Conservation (phyloP, 2,329 filamentous ascomycete species). For the Phoma sp. region DNA sequence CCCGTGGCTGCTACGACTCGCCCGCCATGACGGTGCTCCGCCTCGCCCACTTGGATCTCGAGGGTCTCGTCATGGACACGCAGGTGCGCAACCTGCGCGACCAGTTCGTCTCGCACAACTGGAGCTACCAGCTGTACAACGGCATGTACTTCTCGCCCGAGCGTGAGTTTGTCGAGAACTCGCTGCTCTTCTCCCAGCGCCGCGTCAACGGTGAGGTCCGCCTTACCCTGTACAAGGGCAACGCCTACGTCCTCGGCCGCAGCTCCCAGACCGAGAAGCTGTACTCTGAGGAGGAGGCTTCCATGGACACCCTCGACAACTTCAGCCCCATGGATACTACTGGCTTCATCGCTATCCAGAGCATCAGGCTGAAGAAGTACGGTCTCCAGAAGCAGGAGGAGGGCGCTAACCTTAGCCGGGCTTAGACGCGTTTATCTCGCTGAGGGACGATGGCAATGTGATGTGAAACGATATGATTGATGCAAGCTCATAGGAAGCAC, state of each 20-base stretch:
- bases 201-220: conserved; percentile 59
- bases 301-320: conserved; percentile 73
- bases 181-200: conserved; percentile 49
- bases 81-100: conserved; percentile 73
- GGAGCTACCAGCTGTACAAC: conserved; percentile 60
- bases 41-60: conserved; percentile 65
- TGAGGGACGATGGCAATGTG: neutral
- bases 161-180: conserved; percentile 72
- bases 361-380: conserved; percentile 60
- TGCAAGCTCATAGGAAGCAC: too few relatives aligned
- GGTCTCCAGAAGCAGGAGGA: conserved; percentile 47
- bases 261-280: conserved; percentile 71
- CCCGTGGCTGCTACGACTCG: conserved; percentile 77
- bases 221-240: conserved; percentile 71
- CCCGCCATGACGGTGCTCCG: conserved; percentile 56
- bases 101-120: conserved; percentile 67
- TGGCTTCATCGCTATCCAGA: conserved; percentile 73
- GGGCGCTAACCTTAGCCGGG: conserved; percentile 37
- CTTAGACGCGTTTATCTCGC: conserved; percentile 11
- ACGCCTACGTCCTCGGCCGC: conserved; percentile 64
- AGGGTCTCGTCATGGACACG: conserved; percentile 71
- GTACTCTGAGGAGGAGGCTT: conserved; percentile 69
- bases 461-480: conserved; percentile 6
- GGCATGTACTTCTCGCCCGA: conserved; percentile 73
- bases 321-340: conserved; percentile 71